Conservation (phyloP, 495 filamentous ascomycete species). For the Pseudoneurospora amorphoporcata region DNA sequence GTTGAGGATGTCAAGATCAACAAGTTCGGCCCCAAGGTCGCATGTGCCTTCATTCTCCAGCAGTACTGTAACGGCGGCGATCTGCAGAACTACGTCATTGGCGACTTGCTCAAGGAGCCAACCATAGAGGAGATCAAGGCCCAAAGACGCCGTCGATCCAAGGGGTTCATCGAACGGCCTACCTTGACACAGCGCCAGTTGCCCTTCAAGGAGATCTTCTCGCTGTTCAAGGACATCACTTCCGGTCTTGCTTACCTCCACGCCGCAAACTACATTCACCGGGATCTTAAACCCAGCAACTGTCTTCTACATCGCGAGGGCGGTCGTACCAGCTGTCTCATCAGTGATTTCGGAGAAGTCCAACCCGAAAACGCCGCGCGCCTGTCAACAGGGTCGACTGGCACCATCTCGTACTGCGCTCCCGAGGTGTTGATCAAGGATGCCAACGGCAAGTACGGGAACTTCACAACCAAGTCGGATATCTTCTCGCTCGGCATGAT, state of each 20-base stretch:
- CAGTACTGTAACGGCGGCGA: slow-evolving; percentile 97
- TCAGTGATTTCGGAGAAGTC: slow-evolving; percentile 96
- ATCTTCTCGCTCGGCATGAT: slow-evolving; percentile 98
- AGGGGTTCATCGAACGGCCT: slow-evolving; percentile 38
- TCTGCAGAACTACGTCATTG: slow-evolving; percentile 71
- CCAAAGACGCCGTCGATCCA: slow-evolving; percentile 68
- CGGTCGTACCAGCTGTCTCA: slow-evolving; percentile 62
- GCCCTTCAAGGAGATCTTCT: slow-evolving; percentile 85
- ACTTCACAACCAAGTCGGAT: slow-evolving; percentile 93
- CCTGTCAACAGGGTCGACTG: slow-evolving; percentile 84
- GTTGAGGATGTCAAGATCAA: slow-evolving; percentile 79
- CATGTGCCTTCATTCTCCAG: slow-evolving; percentile 93
- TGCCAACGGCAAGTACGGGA: slow-evolving; percentile 62
- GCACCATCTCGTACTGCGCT: slow-evolving; percentile 95
- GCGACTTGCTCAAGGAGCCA: slow-evolving; percentile 46
- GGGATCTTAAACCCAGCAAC: slow-evolving; percentile 92
- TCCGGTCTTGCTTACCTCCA: slow-evolving; percentile 87
- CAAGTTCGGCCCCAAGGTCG: slow-evolving; percentile 80
- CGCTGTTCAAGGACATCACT: slow-evolving; percentile 92
- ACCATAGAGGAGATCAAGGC: slow-evolving; percentile 81
- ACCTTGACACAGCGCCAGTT: slow-evolving; percentile 48
- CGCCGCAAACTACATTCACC: slow-evolving; percentile 87
- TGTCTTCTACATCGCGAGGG: slow-evolving; percentile 77
- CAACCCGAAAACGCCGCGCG: slow-evolving; percentile 70
- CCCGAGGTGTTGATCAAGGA: slow-evolving; percentile 79